Evolutionary conservation across 208 protist genomes (phyloP).

Genomic region (Wallacemonas sp.): DNA sequence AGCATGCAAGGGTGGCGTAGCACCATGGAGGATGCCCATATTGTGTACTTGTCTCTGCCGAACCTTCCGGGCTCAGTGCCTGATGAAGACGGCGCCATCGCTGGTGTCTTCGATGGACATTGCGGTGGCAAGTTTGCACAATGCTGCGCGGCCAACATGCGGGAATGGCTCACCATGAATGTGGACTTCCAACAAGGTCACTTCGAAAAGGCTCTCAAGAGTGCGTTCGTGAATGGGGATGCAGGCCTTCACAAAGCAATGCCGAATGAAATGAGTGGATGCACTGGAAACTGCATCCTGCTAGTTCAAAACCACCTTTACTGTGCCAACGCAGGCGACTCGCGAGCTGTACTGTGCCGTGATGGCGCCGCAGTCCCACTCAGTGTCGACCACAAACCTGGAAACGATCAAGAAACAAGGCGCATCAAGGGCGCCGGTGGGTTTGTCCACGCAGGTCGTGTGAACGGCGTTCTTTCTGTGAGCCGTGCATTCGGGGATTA

Average conservation of each 20-base stretch:
- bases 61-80: slow-evolving; percentile 50
- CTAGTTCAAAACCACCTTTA: slow-evolving; percentile 90
- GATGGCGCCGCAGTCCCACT: slow-evolving; percentile 86
- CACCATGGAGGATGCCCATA: slow-evolving; percentile 91
- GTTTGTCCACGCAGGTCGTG: slow-evolving; percentile 90
- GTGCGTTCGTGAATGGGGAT: slow-evolving; percentile 76
- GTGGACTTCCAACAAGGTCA: slow-evolving; percentile 54
- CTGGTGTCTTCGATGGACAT: slow-evolving; percentile 89
- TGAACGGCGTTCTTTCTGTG: slow-evolving; percentile 95
- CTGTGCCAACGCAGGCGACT: slow-evolving; percentile 94
- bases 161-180: slow-evolving; percentile 70
- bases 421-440: slow-evolving; percentile 89
- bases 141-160: slow-evolving; percentile 69
- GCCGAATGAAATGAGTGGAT: slow-evolving; percentile 80
- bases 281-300: slow-evolving; percentile 81
- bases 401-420: slow-evolving; percentile 69
- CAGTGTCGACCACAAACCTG: slow-evolving; percentile 96
- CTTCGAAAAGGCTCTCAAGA: slow-evolving; percentile 67
- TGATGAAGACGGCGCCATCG: slow-evolving; percentile 79
- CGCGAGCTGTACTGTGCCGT: slow-evolving; percentile 85
- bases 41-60: slow-evolving; percentile 81
- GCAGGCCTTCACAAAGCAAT: slow-evolving; percentile 64
- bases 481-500: slow-evolving; percentile 95
- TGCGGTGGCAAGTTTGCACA: slow-evolving; percentile 84
- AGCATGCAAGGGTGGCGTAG: slow-evolving; percentile 92